Evolutionary conservation across 345 rosid genomes (phyloP).

Genomic region (Eucalyptus melliodora): DNA sequence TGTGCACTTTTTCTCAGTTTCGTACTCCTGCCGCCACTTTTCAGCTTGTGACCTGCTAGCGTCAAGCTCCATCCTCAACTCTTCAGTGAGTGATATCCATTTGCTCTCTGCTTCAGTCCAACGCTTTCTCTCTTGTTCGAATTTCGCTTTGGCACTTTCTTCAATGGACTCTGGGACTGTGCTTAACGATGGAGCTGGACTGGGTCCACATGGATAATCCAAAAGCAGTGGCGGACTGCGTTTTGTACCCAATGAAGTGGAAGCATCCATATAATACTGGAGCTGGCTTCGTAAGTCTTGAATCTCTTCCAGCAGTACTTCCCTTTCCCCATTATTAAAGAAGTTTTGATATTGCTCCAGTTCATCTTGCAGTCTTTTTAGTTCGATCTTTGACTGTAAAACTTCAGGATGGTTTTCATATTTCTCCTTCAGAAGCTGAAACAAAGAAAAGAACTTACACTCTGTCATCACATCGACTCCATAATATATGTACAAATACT

Average conservation of each 20-base stretch:
- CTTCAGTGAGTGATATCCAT: constrained; percentile 90
- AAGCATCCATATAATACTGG: constrained; percentile 62
- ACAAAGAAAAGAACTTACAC: neutral
- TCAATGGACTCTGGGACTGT: constrained; percentile 49
- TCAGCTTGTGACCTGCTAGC: constrained; percentile 42
- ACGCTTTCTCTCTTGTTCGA: constrained; percentile 45
- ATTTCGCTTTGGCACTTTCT: constrained; percentile 40
- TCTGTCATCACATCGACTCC: neutral
- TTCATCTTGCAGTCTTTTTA: constrained; percentile 74
- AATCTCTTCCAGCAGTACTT: constrained; percentile 85
- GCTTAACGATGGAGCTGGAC: constrained; percentile 21
- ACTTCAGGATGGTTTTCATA: constrained; percentile 92
- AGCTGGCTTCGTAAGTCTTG: constrained; percentile 84
- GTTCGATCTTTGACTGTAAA: constrained; percentile 55
- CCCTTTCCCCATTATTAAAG: constrained; percentile 80
- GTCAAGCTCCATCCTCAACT: constrained; percentile 72
- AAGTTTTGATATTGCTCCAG: constrained; percentile 70
- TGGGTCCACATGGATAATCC: constrained; percentile 46
- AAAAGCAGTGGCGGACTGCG: constrained; percentile 40
- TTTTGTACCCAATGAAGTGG: constrained; percentile 37
- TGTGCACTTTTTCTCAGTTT: constrained; percentile 68
- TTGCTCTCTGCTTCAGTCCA: constrained; percentile 87
- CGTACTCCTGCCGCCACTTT: constrained; percentile 63
- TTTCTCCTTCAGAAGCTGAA: constrained; percentile 86
- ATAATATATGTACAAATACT: neutral